phyloP scores from a whole-genome alignment of 1,284 basidiomycete species.

The Ustilago sp. region DNA sequence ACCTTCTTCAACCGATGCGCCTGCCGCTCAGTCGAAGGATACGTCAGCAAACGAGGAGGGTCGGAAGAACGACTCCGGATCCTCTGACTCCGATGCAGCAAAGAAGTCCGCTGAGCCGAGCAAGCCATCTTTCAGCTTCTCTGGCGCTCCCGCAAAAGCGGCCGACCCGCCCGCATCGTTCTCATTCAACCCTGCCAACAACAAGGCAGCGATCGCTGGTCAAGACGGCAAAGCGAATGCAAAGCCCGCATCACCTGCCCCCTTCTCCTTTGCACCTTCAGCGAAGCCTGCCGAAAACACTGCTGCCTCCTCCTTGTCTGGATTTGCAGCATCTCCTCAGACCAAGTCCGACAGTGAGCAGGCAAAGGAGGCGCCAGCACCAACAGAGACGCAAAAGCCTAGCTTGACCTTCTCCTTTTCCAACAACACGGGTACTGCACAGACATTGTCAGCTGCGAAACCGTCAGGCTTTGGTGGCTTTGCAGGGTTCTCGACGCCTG shows the following conservation, averaged over 20 bases:
- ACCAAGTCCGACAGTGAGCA: slow-evolving; percentile 3
- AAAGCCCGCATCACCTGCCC: slow-evolving; percentile 18
- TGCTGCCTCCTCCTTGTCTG: slow-evolving; percentile 4
- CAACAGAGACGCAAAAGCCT: slow-evolving; percentile 8
- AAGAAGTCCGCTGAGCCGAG: not conserved
- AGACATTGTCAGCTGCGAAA: slow-evolving; percentile 10
- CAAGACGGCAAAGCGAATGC: slow-evolving; percentile 8
- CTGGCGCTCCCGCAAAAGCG: slow-evolving; percentile 17
- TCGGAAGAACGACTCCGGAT: not conserved
- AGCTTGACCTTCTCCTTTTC: slow-evolving; percentile 24
- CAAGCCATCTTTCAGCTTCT: slow-evolving; percentile 34
- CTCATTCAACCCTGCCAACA: slow-evolving; percentile 13
- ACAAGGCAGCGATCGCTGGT: not conserved
- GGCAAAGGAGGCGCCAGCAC: slow-evolving; percentile 3
- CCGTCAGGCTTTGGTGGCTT: slow-evolving; percentile 17
- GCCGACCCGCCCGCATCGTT: slow-evolving; percentile 12
- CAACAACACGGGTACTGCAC: slow-evolving; percentile 10
- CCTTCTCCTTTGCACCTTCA: slow-evolving; percentile 31
- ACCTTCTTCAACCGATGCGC: slow-evolving; percentile 1
- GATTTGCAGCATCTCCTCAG: slow-evolving; percentile 5
- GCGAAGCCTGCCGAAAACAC: slow-evolving; percentile 2
- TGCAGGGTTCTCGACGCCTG: slow-evolving; percentile 17
- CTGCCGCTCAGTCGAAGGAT: not conserved
- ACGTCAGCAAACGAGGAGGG: not conserved
- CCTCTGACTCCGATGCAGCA: not conserved